Evolutionary conservation across 495 filamentous ascomycete genomes (phyloP), one percentile per base, ranked within the genome.

Genomic region (Usnea hakonensis): DNA sequence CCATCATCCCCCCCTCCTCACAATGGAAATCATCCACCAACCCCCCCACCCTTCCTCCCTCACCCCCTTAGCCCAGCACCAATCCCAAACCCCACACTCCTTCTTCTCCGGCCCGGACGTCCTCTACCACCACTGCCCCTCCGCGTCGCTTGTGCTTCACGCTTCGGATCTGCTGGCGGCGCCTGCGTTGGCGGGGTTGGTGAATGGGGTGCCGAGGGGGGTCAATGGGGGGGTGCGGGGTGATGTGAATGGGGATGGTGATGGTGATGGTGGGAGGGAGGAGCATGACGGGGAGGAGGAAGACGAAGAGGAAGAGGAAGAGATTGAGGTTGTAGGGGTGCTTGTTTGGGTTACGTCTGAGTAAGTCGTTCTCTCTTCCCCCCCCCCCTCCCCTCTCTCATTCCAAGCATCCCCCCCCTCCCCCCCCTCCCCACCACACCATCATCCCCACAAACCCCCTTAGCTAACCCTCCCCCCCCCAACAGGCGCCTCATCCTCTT

Each of bases 41-140:
- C 56, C 78, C 8, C 88, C 87, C 2, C 68, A 76, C 9, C 64
- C 77, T 10, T 73, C 74, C 33, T 77, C 77, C 68, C 97, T 90
- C 78, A 88, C 83, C 32, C 79, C 85, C 13, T 81, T 98, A 50
- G 76, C 81, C 21, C 85, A 87, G 60, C 90, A 96, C 74, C 90
- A 95, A 71, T 84, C 87, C 33, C 85, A 86, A 63, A 98, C 94
- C 11, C 94, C 94, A 1, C 73, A 77, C 55, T 91, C 87, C 35
- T 98, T 97, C 81, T 87, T 85, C 73, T 80, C 81, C 69, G 87
- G 83, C 13, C 88, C 87, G 60, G 84, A 92, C 16, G 81, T 98
- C 37, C 84, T 97, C 0, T 81, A 97, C 77, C 87, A 86, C 74
- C 87, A 87, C 68, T 62, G 67, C 5, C 57, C 58, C 21, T 41